These are phyloP conservation scores for Angomonas ambiguus DNA, from an alignment of 208 protist species.

Conservation along the genomic window DNA sequence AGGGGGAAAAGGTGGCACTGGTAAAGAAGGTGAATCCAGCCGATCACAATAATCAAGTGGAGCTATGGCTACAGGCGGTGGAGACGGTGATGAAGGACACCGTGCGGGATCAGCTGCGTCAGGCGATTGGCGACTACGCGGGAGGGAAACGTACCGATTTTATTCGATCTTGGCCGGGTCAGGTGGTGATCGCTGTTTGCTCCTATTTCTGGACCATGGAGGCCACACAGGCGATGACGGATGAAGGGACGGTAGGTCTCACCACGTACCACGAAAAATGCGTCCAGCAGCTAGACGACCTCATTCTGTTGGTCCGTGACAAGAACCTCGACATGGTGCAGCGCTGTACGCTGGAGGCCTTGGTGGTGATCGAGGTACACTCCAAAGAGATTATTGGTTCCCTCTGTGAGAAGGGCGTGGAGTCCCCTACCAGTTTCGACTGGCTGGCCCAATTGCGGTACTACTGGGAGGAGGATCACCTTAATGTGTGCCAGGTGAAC, in stretches of 20 bases:
- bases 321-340: slow-evolving; percentile 75
- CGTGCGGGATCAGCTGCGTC: slow-evolving; percentile 77
- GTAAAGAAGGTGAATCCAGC: slow-evolving; percentile 79
- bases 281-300: slow-evolving; percentile 81
- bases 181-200: slow-evolving; percentile 90
- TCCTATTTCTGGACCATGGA: slow-evolving; percentile 94
- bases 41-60: slow-evolving; percentile 89
- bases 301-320: slow-evolving; percentile 92
- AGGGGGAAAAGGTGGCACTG: slow-evolving; percentile 88
- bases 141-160: slow-evolving; percentile 81
- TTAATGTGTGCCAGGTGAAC: slow-evolving; percentile 92
- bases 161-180: slow-evolving; percentile 90
- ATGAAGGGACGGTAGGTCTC: slow-evolving; percentile 79
- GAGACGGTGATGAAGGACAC: slow-evolving; percentile 91
- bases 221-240: slow-evolving; percentile 85
- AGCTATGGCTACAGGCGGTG: slow-evolving; percentile 94
- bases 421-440: slow-evolving; percentile 92
- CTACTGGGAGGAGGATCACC: slow-evolving; percentile 93
- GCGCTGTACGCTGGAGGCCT: slow-evolving; percentile 90
- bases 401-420: slow-evolving; percentile 88
- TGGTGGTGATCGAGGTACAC: slow-evolving; percentile 95
- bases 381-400: slow-evolving; percentile 91
- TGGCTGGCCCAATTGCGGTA: slow-evolving; percentile 96
- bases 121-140: slow-evolving; percentile 84
- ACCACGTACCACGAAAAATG: slow-evolving; percentile 89